Evolutionary conservation across 768 basidiomycete genomes (phyloP).

Genomic region (Rhodotorula graminis): DNA sequence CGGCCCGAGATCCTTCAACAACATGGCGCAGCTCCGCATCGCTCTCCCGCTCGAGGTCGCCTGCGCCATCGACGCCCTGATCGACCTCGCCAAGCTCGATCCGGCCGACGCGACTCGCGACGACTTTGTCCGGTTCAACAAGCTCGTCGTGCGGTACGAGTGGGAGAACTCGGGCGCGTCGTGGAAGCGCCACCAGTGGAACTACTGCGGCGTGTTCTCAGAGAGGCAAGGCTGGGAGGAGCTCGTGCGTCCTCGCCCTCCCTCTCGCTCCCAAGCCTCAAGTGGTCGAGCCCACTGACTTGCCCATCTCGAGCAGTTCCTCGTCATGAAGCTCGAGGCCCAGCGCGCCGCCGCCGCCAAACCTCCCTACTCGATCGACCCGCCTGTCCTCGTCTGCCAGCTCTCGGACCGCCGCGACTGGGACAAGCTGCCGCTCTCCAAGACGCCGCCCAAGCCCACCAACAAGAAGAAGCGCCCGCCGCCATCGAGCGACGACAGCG

Average conservation of each 20-base stretch:
- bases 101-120: background rate
- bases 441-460: too few species aligned
- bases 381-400: background rate
- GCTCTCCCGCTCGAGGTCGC: slow-evolving; percentile 1
- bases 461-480: too few species aligned
- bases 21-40: background rate
- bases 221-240: too few species aligned
- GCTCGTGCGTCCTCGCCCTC: background rate
- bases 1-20: rapidly evolving
- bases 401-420: too few species aligned
- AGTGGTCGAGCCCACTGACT: background rate
- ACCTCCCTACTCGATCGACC: background rate
- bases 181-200: background rate
- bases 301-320: background rate
- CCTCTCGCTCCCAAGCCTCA: too few species aligned
- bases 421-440: too few species aligned
- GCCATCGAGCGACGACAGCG: too few species aligned
- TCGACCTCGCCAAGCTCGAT: background rate
- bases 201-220: too few species aligned
- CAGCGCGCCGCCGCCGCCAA: background rate
- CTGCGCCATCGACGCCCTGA: background rate
- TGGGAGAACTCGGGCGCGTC: background rate
- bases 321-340: background rate
- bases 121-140: background rate
- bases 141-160: background rate